Base-by-base conservation (phyloP, 1,284 basidiomycete species). In the Kalmanozyma brasiliensis region DNA sequence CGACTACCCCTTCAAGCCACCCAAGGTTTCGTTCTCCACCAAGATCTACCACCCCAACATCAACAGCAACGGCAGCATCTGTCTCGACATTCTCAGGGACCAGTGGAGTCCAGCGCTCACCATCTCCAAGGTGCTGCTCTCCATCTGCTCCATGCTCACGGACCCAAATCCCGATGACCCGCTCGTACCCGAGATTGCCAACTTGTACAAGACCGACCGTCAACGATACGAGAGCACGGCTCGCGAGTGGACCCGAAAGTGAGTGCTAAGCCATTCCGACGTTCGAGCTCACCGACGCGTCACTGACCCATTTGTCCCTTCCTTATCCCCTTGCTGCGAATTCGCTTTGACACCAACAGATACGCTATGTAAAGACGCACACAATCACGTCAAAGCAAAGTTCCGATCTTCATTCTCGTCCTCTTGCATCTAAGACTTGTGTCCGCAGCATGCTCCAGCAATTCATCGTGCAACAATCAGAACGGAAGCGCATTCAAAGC, bases 21-120 rank as follows among this genome's bases (percentile, higher is more conserved):
- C 96, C 84, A 98, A 98, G 88, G 93, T 98, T 84, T 91, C 91
- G 85, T 98, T 99, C 86, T 94, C 92, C 78, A 98, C 95, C 82
- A 97, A 88, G 82, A 86, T 87, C 82, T 94, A 93, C 84, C 93
- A 95, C 84, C 92, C 92, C 45, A 95, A 95, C 86, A 94, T 96
- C 91, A 96, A 96, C 83, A 90, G 91, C 73, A 94, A 96, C 80
- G 96, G 96, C 45, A 94, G 93, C 76, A 98, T 99, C 85, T 99
- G 96, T 84, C 86, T 99, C 77, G 96, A 97, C 84, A 97, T 97
- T 82, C 86, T 97, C 83, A 88, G 93, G 85, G 94, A 97, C 84
- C 94, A 82, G 52, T 82, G 77, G 78, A 74, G 73, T 66, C 96
- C 96, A 46, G 96, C 96, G 43, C 86, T 98, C 85, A 98, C 96